phyloP scores from a whole-genome alignment of 2,329 filamentous ascomycete species.

The Colletotrichum lini region DNA sequence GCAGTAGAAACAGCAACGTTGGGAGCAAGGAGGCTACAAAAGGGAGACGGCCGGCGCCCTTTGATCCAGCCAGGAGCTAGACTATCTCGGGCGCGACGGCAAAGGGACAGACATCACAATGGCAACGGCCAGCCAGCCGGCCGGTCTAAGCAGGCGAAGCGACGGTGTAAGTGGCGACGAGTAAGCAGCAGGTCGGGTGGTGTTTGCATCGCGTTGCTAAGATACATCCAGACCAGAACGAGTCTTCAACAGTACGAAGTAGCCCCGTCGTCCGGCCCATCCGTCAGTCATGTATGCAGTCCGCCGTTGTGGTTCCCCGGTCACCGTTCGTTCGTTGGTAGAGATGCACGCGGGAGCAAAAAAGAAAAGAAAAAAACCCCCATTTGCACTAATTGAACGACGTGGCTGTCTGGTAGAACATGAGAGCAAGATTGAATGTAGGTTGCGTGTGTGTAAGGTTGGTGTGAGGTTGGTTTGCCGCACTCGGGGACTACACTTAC shows the following conservation, averaged over 20 bases:
- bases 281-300: neutral
- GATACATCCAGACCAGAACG: neutral
- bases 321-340: neutral
- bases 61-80: conserved; percentile 4
- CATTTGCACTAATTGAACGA: no score
- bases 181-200: neutral
- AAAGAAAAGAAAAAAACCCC: neutral
- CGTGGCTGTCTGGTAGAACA: no score
- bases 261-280: neutral
- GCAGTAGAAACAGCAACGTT: conserved; percentile 1
- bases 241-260: neutral
- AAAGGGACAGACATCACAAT: conserved; percentile 6
- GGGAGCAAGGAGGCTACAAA: conserved; percentile 1
- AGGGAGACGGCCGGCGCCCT: neutral
- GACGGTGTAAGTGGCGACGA: conserved; percentile 29
- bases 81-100: neutral
- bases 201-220: neutral
- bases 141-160: conserved; percentile 15
- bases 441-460: no score
- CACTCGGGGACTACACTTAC: no score
- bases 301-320: neutral
- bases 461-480: no score
- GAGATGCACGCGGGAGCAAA: neutral
- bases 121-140: neutral
- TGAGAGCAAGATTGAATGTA: no score